phyloP scores from a whole-genome alignment of 169 alveolate genomes.

The Cryptosporidium ubiquitum region DNA sequence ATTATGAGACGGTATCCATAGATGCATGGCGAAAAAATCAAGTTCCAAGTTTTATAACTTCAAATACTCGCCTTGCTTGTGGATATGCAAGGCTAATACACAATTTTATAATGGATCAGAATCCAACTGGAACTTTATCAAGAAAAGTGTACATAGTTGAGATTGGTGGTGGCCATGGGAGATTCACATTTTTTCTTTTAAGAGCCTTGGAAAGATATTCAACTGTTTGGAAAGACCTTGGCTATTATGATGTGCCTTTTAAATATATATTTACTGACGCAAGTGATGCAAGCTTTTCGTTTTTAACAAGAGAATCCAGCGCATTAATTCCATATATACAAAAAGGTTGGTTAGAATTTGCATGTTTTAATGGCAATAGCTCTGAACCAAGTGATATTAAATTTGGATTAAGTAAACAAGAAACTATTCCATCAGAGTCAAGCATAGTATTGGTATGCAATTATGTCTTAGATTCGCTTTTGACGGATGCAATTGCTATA shows the following conservation, averaged over 20 bases:
- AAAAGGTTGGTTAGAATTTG: constrained; percentile 84
- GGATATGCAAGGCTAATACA: constrained; percentile 84
- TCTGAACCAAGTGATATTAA: constrained; percentile 75
- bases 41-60: constrained; percentile 86
- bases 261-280: constrained; percentile 85
- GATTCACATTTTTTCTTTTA: constrained; percentile 82
- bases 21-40: constrained; percentile 86
- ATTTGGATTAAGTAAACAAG: constrained; percentile 75
- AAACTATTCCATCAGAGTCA: constrained; percentile 77
- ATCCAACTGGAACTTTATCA: constrained; percentile 74
- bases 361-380: constrained; percentile 83
- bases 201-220: constrained; percentile 81
- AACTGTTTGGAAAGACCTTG: constrained; percentile 79
- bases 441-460: constrained; percentile 82
- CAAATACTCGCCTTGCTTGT: constrained; percentile 84
- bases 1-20: constrained; percentile 82
- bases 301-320: constrained; percentile 79
- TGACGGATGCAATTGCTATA: constrained; percentile 81
- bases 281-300: constrained; percentile 80
- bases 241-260: constrained; percentile 83
- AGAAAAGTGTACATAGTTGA: constrained; percentile 79
- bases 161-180: constrained; percentile 87
- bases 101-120: constrained; percentile 82
- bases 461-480: constrained; percentile 84
- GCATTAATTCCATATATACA: constrained; percentile 74